Evolutionary conservation across 345 rosid species (phyloP).

Genomic region (Litchi chinensis): DNA sequence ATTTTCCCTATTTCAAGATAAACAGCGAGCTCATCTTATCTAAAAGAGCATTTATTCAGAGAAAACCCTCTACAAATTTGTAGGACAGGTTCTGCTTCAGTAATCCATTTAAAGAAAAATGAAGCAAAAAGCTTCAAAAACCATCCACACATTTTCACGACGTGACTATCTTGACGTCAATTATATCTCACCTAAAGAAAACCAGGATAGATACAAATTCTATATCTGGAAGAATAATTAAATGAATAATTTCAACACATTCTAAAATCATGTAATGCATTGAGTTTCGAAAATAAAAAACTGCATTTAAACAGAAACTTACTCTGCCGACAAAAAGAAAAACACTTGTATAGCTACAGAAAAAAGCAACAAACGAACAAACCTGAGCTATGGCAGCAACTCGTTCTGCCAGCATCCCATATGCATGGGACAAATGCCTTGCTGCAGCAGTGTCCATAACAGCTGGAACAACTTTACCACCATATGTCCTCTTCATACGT

Average conservation of each 20-base stretch:
- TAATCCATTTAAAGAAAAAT: not conserved
- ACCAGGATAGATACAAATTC: not conserved
- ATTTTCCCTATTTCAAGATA: not conserved
- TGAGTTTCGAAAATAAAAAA: not conserved
- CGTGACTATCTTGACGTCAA: not conserved
- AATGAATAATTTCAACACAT: not conserved
- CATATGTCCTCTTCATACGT: conserved; percentile 80
- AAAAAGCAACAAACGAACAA: conserved; percentile 22
- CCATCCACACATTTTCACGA: not conserved
- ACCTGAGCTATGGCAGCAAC: conserved; percentile 97
- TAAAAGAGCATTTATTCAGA: not conserved
- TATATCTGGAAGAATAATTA: not conserved
- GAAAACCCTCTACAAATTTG: not conserved
- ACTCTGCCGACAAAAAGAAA: not conserved
- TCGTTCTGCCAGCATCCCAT: conserved; percentile 79
- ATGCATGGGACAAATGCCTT: conserved; percentile 91
- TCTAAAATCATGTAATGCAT: not conserved
- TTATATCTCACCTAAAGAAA: not conserved
- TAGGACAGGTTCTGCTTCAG: not conserved
- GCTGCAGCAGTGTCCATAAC: conserved; percentile 87
- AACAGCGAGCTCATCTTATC: not conserved
- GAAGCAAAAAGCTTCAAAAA: not conserved
- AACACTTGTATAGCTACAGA: not conserved
- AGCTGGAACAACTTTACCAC: conserved; percentile 83
- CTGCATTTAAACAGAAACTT: not conserved